Percentiles rank a stretch among this genome's conserved stretches.
Conservation (phyloP, 306 rosid species). For the Cicer arietinum region DNA sequence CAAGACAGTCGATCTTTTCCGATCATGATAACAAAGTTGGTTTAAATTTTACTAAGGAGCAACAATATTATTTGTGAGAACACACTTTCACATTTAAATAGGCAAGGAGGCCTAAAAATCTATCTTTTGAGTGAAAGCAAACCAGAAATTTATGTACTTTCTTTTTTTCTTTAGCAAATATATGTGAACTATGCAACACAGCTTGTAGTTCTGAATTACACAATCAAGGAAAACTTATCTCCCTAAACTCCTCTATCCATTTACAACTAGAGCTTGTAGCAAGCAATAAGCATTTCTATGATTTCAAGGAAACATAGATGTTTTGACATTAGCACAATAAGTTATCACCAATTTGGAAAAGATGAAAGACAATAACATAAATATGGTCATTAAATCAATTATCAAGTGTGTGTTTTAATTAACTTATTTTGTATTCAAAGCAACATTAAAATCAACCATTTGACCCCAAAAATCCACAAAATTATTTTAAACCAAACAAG, state of each 20-base stretch:
- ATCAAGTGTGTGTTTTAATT: conserved; percentile 3
- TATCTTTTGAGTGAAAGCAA: neutral
- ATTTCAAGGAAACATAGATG: neutral
- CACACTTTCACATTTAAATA: no score
- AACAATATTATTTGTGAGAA: no score
- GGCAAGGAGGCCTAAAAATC: neutral
- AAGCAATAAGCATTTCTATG: conserved; percentile 30
- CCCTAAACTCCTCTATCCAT: conserved; percentile 3
- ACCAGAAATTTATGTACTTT: no score
- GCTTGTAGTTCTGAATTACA: neutral
- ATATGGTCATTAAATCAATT: conserved; percentile 12
- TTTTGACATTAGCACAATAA: neutral
- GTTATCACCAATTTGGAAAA: neutral
- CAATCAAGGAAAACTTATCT: neutral
- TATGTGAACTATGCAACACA: neutral
- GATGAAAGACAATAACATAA: neutral
- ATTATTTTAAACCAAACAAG: neutral
- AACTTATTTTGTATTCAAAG: neutral
- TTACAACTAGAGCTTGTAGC: conserved; percentile 6
- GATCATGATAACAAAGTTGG: no score
- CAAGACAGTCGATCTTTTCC: no score
- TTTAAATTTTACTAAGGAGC: no score
- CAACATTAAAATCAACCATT: conserved; percentile 3
- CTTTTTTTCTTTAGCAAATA: no score
- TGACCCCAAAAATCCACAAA: neutral